These are phyloP conservation scores for Alternaria panax DNA, from an alignment of 2,329 filamentous ascomycete species.

Conservation along the genomic window DNA sequence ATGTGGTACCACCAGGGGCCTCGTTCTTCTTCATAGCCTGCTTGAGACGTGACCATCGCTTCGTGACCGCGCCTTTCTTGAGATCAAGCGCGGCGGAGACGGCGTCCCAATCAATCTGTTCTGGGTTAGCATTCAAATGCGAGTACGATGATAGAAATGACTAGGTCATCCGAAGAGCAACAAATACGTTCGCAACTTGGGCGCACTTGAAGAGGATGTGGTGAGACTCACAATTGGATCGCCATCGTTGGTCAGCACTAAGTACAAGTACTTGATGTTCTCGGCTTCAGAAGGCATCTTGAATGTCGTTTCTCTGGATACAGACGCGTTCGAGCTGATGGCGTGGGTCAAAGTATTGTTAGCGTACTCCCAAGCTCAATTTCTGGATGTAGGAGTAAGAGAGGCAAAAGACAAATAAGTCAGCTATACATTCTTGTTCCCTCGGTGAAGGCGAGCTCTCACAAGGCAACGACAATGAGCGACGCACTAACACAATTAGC, in stretches of 20 bases:
- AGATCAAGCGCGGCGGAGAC: conserved; percentile 35
- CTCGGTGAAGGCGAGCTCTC: conserved; percentile 18
- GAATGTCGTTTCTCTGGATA: not conserved
- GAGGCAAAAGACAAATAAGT: conserved; percentile 6
- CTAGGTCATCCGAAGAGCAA: not conserved
- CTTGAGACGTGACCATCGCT: conserved; percentile 48
- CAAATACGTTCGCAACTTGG: not conserved
- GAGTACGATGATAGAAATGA: not conserved
- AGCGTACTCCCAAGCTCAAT: too few relatives aligned
- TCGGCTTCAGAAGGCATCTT: conserved; percentile 42
- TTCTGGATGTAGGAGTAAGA: conserved; percentile 4
- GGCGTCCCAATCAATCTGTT: conserved; percentile 42
- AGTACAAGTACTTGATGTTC: conserved; percentile 42
- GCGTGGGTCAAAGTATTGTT: not conserved
- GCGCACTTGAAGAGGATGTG: not conserved
- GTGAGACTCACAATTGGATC: conserved; percentile 26
- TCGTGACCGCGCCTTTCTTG: conserved; percentile 33
- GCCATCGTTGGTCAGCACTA: conserved; percentile 37
- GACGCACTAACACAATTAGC: conserved; percentile 19
- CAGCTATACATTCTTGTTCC: not conserved
- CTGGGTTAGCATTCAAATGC: not conserved
- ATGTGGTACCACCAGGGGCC: conserved; percentile 15
- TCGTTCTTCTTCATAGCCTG: conserved; percentile 32
- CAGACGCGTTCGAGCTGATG: not conserved
- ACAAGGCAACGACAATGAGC: conserved; percentile 11